Evolutionary conservation across 164 flowering plant species (phyloP), one percentile per base, ranked within the genome.

Genomic region (Paratinospora sagittata): DNA sequence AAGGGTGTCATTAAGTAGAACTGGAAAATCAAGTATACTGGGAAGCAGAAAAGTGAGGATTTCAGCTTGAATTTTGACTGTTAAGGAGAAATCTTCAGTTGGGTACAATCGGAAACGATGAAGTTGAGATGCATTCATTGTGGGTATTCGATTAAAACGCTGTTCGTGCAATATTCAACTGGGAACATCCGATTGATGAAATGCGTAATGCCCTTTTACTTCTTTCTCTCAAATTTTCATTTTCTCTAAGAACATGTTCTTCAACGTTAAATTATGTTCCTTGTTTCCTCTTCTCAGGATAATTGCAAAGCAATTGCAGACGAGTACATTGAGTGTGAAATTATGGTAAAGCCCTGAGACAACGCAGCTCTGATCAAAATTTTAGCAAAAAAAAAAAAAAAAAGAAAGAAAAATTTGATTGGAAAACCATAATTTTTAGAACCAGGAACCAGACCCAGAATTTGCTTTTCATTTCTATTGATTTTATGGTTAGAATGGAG

Each of bases 311-410:
- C 84, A 23, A 88, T 88, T 58, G 97, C 94, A 2, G 98, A 95
- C 41, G 97, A 88, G 78, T 95, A 92, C 83, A 88, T 92, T 26
- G 98, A 95, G 76, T 92, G 94, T 66, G 98, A 94, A 75, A 63
- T 81, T 73, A 90, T 87, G 90, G 95, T 90, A 72, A 65, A 3
- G 4, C 19, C 36, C 16, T 26, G 6, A 63, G 9, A 27, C n/a
- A 63, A 7, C 14, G 17, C 45, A n/a, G 12, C 24, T 65, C 14
- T n/a, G n/a, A n/a, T n/a, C n/a, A n/a, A n/a, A n/a, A n/a, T n/a
- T n/a, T n/a, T n/a, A n/a, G n/a, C n/a, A 30, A 66, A 24, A 26
- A 1, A 23, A 6, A 23, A 24, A n/a, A n/a, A n/a, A n/a, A n/a
- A n/a, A n/a, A n/a, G n/a, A n/a, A n/a, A n/a, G n/a, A n/a, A n/a